Percentiles rank a stretch among this genome's conserved stretches.
These are phyloP conservation scores for Colletotrichum spaethianum DNA, from an alignment of 2,329 filamentous ascomycete genomes.

Conservation along the genomic window DNA sequence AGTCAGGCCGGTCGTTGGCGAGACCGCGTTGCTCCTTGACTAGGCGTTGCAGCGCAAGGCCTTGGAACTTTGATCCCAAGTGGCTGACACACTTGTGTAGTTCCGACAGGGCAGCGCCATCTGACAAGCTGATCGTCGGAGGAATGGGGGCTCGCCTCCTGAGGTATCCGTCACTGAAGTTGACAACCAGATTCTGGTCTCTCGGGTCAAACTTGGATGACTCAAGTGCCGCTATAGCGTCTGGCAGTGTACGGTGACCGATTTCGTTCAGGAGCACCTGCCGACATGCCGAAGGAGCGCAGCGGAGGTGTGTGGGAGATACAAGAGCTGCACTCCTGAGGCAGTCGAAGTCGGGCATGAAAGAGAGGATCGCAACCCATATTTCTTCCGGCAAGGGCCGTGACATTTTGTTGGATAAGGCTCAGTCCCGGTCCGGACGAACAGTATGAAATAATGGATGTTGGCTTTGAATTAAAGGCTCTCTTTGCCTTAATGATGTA, in stretches of 20 bases:
- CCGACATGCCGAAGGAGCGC: constrained; percentile 34
- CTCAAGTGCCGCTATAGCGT: constrained; percentile 19
- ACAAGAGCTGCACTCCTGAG: constrained; percentile 31
- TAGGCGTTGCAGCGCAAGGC: constrained; percentile 13
- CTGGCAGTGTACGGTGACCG: constrained; percentile 11
- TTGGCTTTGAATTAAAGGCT: background rate
- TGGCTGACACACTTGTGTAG: constrained; percentile 16
- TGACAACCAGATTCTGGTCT: constrained; percentile 7
- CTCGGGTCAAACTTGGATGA: constrained; percentile 17
- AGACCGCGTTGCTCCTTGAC: constrained; percentile 25
- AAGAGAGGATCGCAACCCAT: constrained; percentile 29
- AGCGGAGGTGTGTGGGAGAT: constrained; percentile 20
- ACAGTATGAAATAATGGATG: background rate
- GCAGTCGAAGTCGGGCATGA: constrained; percentile 22
- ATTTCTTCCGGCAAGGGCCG: constrained; percentile 27
- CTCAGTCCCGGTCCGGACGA: background rate
- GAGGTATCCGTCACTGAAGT: constrained; percentile 29
- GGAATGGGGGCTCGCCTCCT: constrained; percentile 23
- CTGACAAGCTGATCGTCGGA: constrained; percentile 14
- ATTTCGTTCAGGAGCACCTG: constrained; percentile 35
- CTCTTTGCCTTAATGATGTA: background rate
- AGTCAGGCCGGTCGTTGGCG: constrained; percentile 29
- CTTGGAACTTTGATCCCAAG: constrained; percentile 18
- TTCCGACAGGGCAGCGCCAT: constrained; percentile 14
- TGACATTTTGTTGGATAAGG: background rate